Conservation (phyloP, 163 green algal genomes). For the Scenedesmus sp. region DNA sequence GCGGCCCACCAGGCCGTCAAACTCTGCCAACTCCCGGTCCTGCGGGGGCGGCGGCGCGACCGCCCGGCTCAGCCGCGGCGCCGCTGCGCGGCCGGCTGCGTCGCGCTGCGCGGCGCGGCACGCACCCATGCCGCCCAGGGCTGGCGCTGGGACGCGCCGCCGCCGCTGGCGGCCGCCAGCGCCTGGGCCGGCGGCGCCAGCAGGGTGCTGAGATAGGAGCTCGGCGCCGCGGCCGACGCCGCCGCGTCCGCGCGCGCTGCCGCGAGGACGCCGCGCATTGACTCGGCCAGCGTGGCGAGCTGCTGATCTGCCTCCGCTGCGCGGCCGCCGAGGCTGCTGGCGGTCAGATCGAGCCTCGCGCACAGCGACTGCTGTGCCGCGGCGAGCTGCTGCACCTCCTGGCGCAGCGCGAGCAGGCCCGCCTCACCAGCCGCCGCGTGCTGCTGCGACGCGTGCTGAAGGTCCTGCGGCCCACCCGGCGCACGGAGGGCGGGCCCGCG, state of each 20-base stretch:
- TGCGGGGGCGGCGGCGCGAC: neutral
- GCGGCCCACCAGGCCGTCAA: constrained; percentile 20
- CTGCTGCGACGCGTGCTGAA: constrained; percentile 19
- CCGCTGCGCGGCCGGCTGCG: neutral
- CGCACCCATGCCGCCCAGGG: constrained; percentile 9
- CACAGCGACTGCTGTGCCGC: constrained; percentile 22
- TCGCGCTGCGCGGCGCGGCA: neutral
- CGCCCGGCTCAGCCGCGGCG: neutral
- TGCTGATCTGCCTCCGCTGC: constrained; percentile 3
- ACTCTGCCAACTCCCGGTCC: constrained; percentile 20
- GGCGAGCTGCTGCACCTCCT: constrained; percentile 26
- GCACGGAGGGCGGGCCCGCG: no score
- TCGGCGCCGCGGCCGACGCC: constrained; percentile 22
- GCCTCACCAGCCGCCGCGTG: constrained; percentile 12
- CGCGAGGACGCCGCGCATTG: constrained; percentile 3
- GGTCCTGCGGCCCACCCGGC: constrained; percentile 22
- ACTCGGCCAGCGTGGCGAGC: constrained; percentile 14
- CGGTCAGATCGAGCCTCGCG: constrained; percentile 9
- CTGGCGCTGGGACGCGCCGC: neutral
- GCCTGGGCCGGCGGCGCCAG: neutral
- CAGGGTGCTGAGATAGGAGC: constrained; percentile 31
- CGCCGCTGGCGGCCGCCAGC: neutral
- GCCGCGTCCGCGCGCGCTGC: constrained; percentile 23
- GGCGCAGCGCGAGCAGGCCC: neutral
- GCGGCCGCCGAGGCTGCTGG: neutral